phyloP scores from a whole-genome alignment of 495 filamentous ascomycete genomes.

The Talaromyces nanjingensis region DNA sequence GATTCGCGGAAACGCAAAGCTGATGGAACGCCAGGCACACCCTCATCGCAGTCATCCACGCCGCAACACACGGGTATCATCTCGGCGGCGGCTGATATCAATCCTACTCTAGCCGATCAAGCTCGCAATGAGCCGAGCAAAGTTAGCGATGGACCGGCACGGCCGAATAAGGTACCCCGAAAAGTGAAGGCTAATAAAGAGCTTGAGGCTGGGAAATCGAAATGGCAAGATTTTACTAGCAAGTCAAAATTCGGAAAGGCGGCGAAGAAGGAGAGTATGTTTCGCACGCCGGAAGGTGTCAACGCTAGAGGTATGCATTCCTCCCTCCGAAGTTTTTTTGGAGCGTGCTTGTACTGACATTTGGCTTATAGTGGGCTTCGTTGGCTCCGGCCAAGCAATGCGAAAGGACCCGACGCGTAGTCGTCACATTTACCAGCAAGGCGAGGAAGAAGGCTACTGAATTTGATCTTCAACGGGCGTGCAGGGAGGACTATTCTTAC shows the following conservation, averaged over 20 bases:
- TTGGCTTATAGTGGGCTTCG: slow-evolving; percentile 71
- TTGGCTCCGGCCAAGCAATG: slow-evolving; percentile 90
- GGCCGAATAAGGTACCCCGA: slow-evolving; percentile 59
- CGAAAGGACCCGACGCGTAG: slow-evolving; percentile 79
- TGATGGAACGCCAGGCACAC: slow-evolving; percentile 61
- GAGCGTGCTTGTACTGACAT: not conserved
- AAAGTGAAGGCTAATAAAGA: slow-evolving; percentile 89
- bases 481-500: not conserved
- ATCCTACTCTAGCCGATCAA: slow-evolving; percentile 67
- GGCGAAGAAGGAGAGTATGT: slow-evolving; percentile 92
- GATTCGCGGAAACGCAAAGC: slow-evolving; percentile 84
- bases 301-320: slow-evolving; percentile 66
- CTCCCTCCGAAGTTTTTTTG: not conserved
- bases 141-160: slow-evolving; percentile 56
- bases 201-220: slow-evolving; percentile 81
- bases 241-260: slow-evolving; percentile 72
- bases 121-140: slow-evolving; percentile 60
- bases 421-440: slow-evolving; percentile 80
- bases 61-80: slow-evolving; percentile 63
- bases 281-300: slow-evolving; percentile 80
- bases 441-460: slow-evolving; percentile 60
- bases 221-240: slow-evolving; percentile 85
- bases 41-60: slow-evolving; percentile 30
- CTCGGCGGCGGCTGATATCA: slow-evolving; percentile 79
- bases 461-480: slow-evolving; percentile 9